A percentile compares a stretch with the other conserved stretches of the same genome.
phyloP scores from a whole-genome alignment of 1,284 basidiomycete species.

The Inonotus obliquus region DNA sequence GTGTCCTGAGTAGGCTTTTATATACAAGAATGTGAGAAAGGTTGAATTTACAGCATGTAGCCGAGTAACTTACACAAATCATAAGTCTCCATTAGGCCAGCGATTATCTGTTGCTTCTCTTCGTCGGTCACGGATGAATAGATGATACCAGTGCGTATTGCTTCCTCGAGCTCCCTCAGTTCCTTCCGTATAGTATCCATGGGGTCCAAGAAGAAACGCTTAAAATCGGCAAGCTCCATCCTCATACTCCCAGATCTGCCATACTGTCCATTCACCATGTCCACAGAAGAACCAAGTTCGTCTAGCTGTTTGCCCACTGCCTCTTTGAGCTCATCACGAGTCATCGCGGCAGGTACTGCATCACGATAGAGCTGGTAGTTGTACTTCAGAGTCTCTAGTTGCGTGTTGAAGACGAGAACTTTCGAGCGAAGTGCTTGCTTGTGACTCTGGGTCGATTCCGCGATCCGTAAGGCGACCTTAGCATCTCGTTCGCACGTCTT shows the following conservation, averaged over 20 bases:
- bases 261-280: conserved; percentile 19
- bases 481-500: conserved; percentile 39
- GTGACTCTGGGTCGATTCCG: conserved; percentile 33
- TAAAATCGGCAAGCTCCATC: background rate
- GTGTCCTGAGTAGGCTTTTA: conserved; percentile 42
- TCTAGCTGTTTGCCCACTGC: conserved; percentile 28
- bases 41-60: background rate
- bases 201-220: background rate
- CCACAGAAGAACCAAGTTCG: conserved; percentile 29
- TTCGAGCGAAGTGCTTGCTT: conserved; percentile 34
- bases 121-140: conserved; percentile 43
- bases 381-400: conserved; percentile 38
- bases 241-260: background rate
- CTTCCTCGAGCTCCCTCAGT: conserved; percentile 1
- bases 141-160: conserved; percentile 21
- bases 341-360: conserved; percentile 13
- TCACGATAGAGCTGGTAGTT: conserved; percentile 29
- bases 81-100: conserved; percentile 29
- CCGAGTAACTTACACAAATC: conserved; percentile 35
- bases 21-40: background rate
- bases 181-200: background rate
- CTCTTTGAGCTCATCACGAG: conserved; percentile 21
- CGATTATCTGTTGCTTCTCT: conserved; percentile 43
- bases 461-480: conserved; percentile 33
- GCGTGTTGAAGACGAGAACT: conserved; percentile 34